A percentile compares a stretch with the other conserved stretches of the same genome.
Evolutionary conservation across 352 stramenopile genomes (phyloP).

Genomic region (Globisporangium paroecandrum): DNA sequence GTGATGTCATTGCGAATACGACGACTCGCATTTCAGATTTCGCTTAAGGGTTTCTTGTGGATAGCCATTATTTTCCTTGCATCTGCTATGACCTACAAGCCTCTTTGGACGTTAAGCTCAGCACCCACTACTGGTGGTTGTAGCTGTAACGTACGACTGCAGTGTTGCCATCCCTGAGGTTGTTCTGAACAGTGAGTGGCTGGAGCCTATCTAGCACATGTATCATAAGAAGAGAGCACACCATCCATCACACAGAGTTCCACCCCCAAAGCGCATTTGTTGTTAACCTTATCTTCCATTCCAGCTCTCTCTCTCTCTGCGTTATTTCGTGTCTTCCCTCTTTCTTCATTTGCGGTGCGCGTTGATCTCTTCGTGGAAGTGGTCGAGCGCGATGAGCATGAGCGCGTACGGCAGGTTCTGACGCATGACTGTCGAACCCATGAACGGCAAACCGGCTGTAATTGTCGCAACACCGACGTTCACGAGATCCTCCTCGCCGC

Average conservation of each 20-base stretch:
- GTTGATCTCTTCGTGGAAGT: slow-evolving; percentile 81
- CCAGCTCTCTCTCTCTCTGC: neutral
- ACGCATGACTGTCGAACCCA: slow-evolving; percentile 58
- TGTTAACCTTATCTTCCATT: neutral
- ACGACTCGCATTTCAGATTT: neutral
- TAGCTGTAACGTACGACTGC: neutral
- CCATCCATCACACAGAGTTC: neutral
- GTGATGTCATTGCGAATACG: neutral
- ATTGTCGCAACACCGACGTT: slow-evolving; percentile 57
- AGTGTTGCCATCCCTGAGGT: neutral
- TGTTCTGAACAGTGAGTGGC: neutral
- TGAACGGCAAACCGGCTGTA: slow-evolving; percentile 49
- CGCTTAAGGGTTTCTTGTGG: neutral
- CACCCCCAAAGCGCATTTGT: neutral
- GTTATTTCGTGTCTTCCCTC: neutral
- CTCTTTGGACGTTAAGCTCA: neutral
- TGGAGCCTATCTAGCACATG: neutral
- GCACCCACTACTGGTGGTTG: neutral
- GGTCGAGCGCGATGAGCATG: slow-evolving; percentile 74
- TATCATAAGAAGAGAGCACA: neutral
- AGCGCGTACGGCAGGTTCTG: slow-evolving; percentile 74
- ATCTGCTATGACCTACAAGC: neutral
- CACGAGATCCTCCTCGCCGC: slow-evolving; percentile 50
- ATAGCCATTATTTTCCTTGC: neutral
- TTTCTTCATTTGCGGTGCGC: slow-evolving; percentile 34